phyloP scores from a whole-genome alignment of 2,329 filamentous ascomycete genomes.

The Sclerotinia sclerotiorum region DNA sequence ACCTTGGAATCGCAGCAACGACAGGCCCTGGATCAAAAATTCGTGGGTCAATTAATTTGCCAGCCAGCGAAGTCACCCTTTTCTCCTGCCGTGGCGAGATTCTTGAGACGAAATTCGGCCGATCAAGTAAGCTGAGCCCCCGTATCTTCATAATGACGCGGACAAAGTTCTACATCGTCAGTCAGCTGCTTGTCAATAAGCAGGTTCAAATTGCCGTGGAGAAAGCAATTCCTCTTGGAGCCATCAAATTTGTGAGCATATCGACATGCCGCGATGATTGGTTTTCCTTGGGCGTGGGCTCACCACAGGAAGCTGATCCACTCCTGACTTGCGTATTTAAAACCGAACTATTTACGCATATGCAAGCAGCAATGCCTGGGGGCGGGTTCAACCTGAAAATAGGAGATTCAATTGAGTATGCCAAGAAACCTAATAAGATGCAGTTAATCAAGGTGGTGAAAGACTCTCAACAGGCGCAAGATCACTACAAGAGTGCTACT shows the following conservation, averaged over 20 bases:
- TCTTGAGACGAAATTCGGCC: slow-evolving; percentile 90
- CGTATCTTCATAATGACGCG: slow-evolving; percentile 81
- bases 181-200: slow-evolving; percentile 77
- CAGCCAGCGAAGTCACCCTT: slow-evolving; percentile 69
- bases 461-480: slow-evolving; percentile 73
- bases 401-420: slow-evolving; percentile 84
- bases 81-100: slow-evolving; percentile 93
- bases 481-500: slow-evolving; percentile 90
- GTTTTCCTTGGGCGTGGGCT: slow-evolving; percentile 91
- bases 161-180: slow-evolving; percentile 84
- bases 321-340: slow-evolving; percentile 91
- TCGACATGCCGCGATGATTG: slow-evolving; percentile 90
- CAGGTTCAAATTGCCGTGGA: slow-evolving; percentile 81
- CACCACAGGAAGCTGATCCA: slow-evolving; percentile 89
- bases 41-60: slow-evolving; percentile 70
- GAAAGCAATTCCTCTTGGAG: slow-evolving; percentile 75
- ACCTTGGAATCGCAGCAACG: slow-evolving; percentile 80
- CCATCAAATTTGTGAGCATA: slow-evolving; percentile 82
- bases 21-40: slow-evolving; percentile 80
- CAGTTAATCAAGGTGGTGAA: slow-evolving; percentile 86
- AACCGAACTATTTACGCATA: slow-evolving; percentile 94
- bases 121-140: slow-evolving; percentile 90
- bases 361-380: slow-evolving; percentile 70
- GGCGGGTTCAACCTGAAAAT: slow-evolving; percentile 82
- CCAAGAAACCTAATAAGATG: slow-evolving; percentile 95